These are phyloP conservation scores for Paramecium octaurelia DNA, from an alignment of 73 alveolate species.

Conservation along the genomic window DNA sequence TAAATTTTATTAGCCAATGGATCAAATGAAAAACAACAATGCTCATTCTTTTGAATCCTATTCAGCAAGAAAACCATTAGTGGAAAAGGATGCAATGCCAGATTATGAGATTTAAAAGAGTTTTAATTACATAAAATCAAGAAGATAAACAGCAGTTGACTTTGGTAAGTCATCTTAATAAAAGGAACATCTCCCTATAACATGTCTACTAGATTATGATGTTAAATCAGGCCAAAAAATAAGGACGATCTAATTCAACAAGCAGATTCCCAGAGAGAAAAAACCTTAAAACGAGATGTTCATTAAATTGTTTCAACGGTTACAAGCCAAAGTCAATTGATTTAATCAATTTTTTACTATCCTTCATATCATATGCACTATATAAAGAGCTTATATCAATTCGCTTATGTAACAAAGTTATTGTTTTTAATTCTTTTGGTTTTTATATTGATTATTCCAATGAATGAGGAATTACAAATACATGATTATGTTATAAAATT, in stretches of 20 bases:
- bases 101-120: not conserved
- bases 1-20: not conserved
- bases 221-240: not conserved
- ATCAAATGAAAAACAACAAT: not conserved
- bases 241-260: not conserved
- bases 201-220: not conserved
- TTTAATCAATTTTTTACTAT: not conserved
- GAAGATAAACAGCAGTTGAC: not conserved
- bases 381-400: not conserved
- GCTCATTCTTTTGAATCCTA: constrained; percentile 47
- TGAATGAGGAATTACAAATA: not conserved
- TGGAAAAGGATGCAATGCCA: constrained; percentile 20
- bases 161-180: not conserved
- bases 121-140: not conserved
- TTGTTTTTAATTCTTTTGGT: not conserved
- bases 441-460: not conserved
- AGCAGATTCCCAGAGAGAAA: not conserved
- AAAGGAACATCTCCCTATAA: not conserved
- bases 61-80: constrained; percentile 37
- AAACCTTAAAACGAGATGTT: not conserved
- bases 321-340: not conserved
- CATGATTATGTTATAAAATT: not conserved
- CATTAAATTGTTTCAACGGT: not conserved
- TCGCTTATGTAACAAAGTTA: not conserved
- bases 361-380: not conserved